phyloP scores from a whole-genome alignment of 2,329 filamentous ascomycete species.

The Davidsoniella australis region DNA sequence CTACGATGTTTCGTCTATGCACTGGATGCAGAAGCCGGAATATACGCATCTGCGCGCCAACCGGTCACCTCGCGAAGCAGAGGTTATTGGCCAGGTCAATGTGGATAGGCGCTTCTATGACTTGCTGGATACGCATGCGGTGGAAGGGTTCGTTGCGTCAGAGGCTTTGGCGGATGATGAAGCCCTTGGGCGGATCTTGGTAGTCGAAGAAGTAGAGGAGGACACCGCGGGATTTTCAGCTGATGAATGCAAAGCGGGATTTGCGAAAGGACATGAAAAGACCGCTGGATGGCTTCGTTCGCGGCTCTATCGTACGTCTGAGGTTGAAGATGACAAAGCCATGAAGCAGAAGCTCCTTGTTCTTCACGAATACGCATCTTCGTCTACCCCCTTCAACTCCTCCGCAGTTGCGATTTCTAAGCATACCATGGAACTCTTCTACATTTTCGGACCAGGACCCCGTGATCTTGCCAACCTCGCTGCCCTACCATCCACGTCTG shows the following conservation, averaged over 20 bases:
- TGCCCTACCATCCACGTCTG: constrained; percentile 26
- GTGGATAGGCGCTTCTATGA: constrained; percentile 60
- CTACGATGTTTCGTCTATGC: constrained; percentile 68
- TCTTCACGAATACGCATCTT: constrained; percentile 51
- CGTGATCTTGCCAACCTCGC: constrained; percentile 47
- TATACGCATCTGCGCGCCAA: constrained; percentile 50
- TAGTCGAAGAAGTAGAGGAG: constrained; percentile 40
- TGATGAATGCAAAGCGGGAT: too few species aligned
- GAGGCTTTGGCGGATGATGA: constrained; percentile 43
- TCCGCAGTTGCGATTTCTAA: constrained; percentile 35
- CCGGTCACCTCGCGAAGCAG: constrained; percentile 35
- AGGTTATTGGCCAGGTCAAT: constrained; percentile 37
- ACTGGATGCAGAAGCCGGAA: constrained; percentile 48
- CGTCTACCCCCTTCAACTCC: too few species aligned
- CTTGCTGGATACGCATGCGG: constrained; percentile 37
- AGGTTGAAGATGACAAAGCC: constrained; percentile 37
- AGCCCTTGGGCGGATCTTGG: constrained; percentile 40
- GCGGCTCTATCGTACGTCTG: constrained; percentile 46
- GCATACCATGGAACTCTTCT: constrained; percentile 54
- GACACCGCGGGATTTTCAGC: constrained; percentile 30
- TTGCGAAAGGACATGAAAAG: neutral
- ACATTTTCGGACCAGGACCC: constrained; percentile 61
- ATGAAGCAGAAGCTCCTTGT: constrained; percentile 41
- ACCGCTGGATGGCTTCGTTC: constrained; percentile 60
- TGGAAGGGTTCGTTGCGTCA: constrained; percentile 38